Evolutionary conservation across 75 land plant species (phyloP).

Genomic region (Sequoiadendron giganteum): DNA sequence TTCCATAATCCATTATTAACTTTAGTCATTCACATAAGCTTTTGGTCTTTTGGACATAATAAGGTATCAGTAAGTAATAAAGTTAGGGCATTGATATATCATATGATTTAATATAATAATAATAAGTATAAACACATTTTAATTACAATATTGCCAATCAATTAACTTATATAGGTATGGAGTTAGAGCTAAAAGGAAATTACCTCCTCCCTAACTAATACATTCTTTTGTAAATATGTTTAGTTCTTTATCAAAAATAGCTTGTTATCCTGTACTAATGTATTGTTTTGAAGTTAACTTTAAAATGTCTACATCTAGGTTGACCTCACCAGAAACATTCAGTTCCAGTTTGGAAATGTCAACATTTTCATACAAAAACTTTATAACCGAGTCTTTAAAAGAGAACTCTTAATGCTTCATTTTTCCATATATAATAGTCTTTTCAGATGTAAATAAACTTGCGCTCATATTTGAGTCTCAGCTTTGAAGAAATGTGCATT

Average conservation of each 20-base stretch:
- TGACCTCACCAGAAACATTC: not conserved
- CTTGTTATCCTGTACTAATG: not conserved
- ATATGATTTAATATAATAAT: not conserved
- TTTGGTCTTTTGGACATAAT: not conserved
- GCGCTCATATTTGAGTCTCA: not conserved
- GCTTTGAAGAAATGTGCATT: not conserved
- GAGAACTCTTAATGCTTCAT: not conserved
- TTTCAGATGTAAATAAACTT: not conserved
- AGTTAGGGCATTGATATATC: not conserved
- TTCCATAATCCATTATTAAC: not conserved
- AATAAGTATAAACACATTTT: not conserved
- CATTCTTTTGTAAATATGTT: not conserved
- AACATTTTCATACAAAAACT: not conserved
- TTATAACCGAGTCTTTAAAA: not conserved
- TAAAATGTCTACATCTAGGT: not conserved
- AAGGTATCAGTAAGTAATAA: not conserved
- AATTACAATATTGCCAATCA: not conserved
- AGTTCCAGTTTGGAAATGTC: not conserved
- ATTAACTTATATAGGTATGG: not conserved
- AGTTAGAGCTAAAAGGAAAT: not conserved
- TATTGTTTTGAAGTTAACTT: too few species aligned
- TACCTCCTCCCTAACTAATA: not conserved
- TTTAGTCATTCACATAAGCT: not conserved
- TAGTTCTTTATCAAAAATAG: not conserved
- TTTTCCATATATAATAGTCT: not conserved